Percentiles rank a stretch among this genome's conserved stretches.
phyloP scores from a whole-genome alignment of 2,329 filamentous ascomycete species.

The Aspergillus japonicus region DNA sequence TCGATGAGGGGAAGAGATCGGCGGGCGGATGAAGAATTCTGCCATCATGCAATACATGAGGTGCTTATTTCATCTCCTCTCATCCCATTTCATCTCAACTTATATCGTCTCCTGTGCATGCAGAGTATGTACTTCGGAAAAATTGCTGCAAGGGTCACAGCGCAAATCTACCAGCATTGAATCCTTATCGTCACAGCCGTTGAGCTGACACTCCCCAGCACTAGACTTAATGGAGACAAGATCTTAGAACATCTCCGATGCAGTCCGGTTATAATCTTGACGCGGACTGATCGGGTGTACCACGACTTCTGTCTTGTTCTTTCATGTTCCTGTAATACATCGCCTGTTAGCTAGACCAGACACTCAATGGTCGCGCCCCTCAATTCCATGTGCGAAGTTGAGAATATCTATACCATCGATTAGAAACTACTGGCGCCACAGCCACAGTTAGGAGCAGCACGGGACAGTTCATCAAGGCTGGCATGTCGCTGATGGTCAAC shows the following conservation, averaged over 20 bases:
- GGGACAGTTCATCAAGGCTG: no score
- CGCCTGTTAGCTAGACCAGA: no score
- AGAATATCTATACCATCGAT: no score
- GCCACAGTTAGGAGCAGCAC: no score
- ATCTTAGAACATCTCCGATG: background rate
- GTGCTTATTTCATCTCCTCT: background rate
- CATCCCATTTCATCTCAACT: background rate
- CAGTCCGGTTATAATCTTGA: background rate
- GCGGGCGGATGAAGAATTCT: background rate
- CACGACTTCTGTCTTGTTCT: no score
- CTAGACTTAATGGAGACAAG: background rate
- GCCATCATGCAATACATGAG: background rate
- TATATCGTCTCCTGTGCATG: background rate
- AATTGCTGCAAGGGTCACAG: background rate
- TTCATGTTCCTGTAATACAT: no score
- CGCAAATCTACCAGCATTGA: background rate
- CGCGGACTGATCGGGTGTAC: background rate
- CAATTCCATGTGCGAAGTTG: no score
- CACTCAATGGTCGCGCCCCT: no score
- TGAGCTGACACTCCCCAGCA: background rate
- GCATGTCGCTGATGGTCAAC: no score
- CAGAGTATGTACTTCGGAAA: background rate
- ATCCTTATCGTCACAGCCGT: background rate
- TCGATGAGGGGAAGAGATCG: background rate
- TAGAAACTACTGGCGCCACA: no score